Conservation (phyloP, 192 early-diverging fungal genomes). For the Entomortierella parvispora region DNA sequence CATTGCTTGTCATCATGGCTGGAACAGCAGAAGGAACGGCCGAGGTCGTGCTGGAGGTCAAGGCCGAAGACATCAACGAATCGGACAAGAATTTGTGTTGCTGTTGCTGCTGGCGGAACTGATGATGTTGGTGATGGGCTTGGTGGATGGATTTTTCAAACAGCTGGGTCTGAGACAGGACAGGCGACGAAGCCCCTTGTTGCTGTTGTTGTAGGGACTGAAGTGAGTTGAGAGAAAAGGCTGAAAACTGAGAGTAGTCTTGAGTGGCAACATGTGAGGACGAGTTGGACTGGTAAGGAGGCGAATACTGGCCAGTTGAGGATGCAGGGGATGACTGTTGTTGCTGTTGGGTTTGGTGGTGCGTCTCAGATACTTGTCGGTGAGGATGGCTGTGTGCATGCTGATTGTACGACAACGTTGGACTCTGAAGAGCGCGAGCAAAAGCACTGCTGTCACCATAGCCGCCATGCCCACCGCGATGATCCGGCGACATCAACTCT, state of each 20-base stretch:
- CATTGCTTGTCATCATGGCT: conserved; percentile 15
- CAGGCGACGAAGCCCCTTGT: conserved; percentile 7
- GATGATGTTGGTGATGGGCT: conserved; percentile 29
- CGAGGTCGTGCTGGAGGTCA: conserved; percentile 2
- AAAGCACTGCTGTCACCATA: neutral
- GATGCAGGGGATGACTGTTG: conserved; percentile 17
- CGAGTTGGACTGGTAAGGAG: neutral
- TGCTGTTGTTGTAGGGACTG: conserved; percentile 7
- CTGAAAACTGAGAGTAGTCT: neutral
- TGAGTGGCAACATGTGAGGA: conserved; percentile 2
- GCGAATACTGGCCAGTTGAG: conserved; percentile 1
- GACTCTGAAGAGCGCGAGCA: neutral
- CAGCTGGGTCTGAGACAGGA: conserved; percentile 13
- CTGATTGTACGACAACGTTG: neutral
- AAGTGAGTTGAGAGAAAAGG: conserved; percentile 3
- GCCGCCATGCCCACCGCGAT: conserved; percentile 5
- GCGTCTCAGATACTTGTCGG: neutral
- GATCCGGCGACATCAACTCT: conserved; percentile 18
- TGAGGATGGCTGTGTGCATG: neutral
- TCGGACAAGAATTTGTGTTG: conserved; percentile 26
- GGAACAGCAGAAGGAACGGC: conserved; percentile 22
- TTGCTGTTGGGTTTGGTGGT: neutral
- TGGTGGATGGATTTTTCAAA: conserved; percentile 43
- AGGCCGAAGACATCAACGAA: neutral
- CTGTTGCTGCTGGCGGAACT: conserved; percentile 26